These are phyloP conservation scores for Chalciporus piperatus DNA, from an alignment of 768 basidiomycete species.

Conservation along the genomic window DNA sequence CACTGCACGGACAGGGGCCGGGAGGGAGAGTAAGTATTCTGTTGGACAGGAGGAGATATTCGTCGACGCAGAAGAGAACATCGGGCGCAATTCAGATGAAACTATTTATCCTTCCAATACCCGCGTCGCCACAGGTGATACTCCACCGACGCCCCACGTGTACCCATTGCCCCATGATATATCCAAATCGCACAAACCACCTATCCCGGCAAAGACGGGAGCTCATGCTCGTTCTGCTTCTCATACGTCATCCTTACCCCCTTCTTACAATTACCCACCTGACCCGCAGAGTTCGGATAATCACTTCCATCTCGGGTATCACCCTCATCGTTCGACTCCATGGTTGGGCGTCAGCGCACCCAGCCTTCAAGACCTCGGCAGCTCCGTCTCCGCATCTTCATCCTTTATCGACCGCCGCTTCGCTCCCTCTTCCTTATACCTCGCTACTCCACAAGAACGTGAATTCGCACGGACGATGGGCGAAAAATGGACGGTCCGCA, in stretches of 20 bases:
- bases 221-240: conserved; percentile 18
- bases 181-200: conserved; percentile 17
- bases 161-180: conserved; percentile 1
- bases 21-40: conserved; percentile 32
- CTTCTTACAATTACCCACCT: conserved; percentile 21
- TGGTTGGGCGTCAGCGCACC: conserved; percentile 19
- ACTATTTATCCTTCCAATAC: conserved; percentile 21
- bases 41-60: conserved; percentile 26
- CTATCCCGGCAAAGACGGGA: conserved; percentile 15
- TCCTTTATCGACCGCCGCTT: conserved; percentile 54
- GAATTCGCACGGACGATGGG: conserved; percentile 22
- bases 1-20: conserved; percentile 38
- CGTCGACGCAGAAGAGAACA: conserved; percentile 29
- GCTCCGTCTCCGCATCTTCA: conserved; percentile 39
- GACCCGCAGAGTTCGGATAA: conserved; percentile 18
- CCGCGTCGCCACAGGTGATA: conserved; percentile 14
- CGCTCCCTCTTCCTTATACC: conserved; percentile 40
- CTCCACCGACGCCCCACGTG: conserved; percentile 2
- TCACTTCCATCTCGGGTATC: conserved; percentile 12
- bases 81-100: conserved; percentile 20
- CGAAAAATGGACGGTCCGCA: conserved; percentile 9
- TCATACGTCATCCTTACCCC: conserved; percentile 21
- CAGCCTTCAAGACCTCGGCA: conserved; percentile 27
- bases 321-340: conserved; percentile 13
- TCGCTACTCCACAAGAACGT: conserved; percentile 34